phyloP scores from a whole-genome alignment of 75 land plant species.

The Ceratopteris richardii region DNA sequence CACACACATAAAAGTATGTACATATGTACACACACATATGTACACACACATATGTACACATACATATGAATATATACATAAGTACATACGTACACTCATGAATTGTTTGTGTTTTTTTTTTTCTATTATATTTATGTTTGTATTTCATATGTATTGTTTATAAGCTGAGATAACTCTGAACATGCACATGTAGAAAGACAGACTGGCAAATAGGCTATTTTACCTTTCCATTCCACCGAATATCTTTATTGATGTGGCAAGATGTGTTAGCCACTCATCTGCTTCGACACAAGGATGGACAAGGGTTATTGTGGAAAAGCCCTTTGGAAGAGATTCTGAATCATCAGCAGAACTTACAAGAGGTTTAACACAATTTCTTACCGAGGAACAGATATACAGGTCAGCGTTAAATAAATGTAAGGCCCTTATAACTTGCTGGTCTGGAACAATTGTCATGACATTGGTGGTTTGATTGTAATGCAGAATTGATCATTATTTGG shows the following conservation, averaged over 20 bases:
- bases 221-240: constrained; percentile 91
- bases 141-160: too few relatives aligned
- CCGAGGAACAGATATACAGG: constrained; percentile 95
- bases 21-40: too few relatives aligned
- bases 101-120: too few relatives aligned
- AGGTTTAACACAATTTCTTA: constrained; percentile 65
- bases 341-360: constrained; percentile 90
- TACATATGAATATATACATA: too few relatives aligned
- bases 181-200: constrained; percentile 61
- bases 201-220: constrained; percentile 76
- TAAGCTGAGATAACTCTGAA: too few relatives aligned
- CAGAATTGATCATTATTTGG: constrained; percentile 98
- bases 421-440: too few relatives aligned
- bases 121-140: too few relatives aligned
- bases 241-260: constrained; percentile 85
- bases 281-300: constrained; percentile 89
- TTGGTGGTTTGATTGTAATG: constrained; percentile 2
- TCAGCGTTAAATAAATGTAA: constrained; percentile 3
- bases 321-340: constrained; percentile 95
- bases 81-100: too few relatives aligned
- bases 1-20: too few relatives aligned
- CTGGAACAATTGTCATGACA: too few relatives aligned
- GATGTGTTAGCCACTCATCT: constrained; percentile 73
- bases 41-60: too few relatives aligned
- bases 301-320: constrained; percentile 93